phyloP scores from a whole-genome alignment of 208 protist genomes.

The Trypanosoma vivax region DNA sequence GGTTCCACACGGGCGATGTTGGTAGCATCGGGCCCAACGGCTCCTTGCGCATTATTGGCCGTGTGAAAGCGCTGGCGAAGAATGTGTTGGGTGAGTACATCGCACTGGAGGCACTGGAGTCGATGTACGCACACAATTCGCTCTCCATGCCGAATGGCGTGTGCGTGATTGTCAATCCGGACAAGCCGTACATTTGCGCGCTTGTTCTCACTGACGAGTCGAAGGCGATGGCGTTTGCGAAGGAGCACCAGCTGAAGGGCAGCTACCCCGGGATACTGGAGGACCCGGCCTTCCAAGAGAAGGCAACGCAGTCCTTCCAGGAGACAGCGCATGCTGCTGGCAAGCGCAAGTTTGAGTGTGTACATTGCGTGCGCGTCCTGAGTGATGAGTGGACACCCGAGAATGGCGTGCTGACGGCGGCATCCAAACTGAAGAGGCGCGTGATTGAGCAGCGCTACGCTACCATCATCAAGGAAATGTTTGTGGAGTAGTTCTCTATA shows the following conservation, averaged over 20 bases:
- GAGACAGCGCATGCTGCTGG: slow-evolving; percentile 15
- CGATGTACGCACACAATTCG: slow-evolving; percentile 19
- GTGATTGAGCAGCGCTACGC: slow-evolving; percentile 18
- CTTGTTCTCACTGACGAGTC: slow-evolving; percentile 3
- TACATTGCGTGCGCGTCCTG: slow-evolving; percentile 4
- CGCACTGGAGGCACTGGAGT: slow-evolving; percentile 33
- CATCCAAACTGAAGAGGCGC: slow-evolving; percentile 28
- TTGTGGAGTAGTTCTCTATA: slow-evolving; percentile 5
- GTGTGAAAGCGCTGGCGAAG: slow-evolving; percentile 1
- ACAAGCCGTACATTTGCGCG: slow-evolving; percentile 30
- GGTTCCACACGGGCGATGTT: slow-evolving; percentile 3
- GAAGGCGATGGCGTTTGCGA: slow-evolving; percentile 19
- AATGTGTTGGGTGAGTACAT: slow-evolving; percentile 58
- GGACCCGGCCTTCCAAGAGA: slow-evolving; percentile 24
- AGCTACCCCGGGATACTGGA: slow-evolving; percentile 30
- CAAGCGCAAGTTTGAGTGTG: slow-evolving; percentile 16
- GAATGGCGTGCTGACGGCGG: slow-evolving; percentile 12
- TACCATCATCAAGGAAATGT: slow-evolving; percentile 19
- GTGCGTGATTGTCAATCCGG: slow-evolving; percentile 21
- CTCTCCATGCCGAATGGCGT: slow-evolving; percentile 21
- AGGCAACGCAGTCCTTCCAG: slow-evolving; percentile 14
- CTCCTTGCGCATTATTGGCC: slow-evolving; percentile 1
- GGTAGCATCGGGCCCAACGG: slow-evolving; percentile 3
- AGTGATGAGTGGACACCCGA: slow-evolving; percentile 4
- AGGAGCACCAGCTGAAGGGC: slow-evolving; percentile 12